Evolutionary conservation across 1,284 basidiomycete genomes (phyloP).

Genomic region (Sanguinoderma infundibulare): DNA sequence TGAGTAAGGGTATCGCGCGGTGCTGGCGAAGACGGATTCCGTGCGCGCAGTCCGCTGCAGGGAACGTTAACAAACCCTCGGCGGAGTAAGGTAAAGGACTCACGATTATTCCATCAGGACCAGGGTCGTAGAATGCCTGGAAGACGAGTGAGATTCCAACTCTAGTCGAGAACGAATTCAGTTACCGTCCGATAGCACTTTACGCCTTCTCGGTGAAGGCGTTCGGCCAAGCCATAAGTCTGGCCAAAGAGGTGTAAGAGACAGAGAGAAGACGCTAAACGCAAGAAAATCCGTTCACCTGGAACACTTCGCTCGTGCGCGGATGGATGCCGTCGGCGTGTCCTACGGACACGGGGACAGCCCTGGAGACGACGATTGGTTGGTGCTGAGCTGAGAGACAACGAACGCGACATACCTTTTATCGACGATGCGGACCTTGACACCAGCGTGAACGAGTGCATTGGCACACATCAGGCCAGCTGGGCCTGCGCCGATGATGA

Average conservation of each 20-base stretch:
- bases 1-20: slow-evolving; percentile 65
- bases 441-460: slow-evolving; percentile 61
- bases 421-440: slow-evolving; percentile 70
- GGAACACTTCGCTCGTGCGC: slow-evolving; percentile 77
- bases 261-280: neutral
- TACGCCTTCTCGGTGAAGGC: slow-evolving; percentile 64
- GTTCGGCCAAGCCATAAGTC: slow-evolving; percentile 76
- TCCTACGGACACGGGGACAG: slow-evolving; percentile 61
- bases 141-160: neutral
- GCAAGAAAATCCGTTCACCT: slow-evolving; percentile 43
- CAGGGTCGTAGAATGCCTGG: slow-evolving; percentile 77
- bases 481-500: slow-evolving; percentile 61
- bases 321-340: slow-evolving; percentile 84
- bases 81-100: slow-evolving; percentile 10
- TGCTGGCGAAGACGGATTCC: slow-evolving; percentile 31
- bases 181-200: slow-evolving; percentile 71
- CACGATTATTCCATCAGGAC: slow-evolving; percentile 62
- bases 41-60: slow-evolving; percentile 48
- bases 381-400: neutral
- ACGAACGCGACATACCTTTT: slow-evolving; percentile 47
- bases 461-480: slow-evolving; percentile 68
- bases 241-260: slow-evolving; percentile 30
- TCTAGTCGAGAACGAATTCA: slow-evolving; percentile 1
- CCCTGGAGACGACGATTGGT: slow-evolving; percentile 40
- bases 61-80: neutral